Evolutionary conservation across 1,139 yeast genomes (phyloP), one percentile per base, ranked within the genome.

Genomic region (Hansenula anomala): DNA sequence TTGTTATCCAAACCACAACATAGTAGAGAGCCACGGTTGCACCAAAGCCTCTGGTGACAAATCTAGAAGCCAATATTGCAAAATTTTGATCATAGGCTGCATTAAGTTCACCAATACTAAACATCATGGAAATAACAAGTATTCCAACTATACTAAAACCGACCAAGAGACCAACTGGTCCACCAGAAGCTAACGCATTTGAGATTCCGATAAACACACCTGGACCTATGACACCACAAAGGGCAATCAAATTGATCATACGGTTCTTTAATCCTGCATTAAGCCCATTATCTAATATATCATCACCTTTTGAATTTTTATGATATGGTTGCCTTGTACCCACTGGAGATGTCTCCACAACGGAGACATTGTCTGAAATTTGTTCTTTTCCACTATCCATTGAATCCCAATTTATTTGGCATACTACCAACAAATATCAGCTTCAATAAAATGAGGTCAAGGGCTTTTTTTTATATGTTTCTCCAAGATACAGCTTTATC

Each of bases 191-290:
- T 36, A 81, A 60, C 20, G 79, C 72, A 34, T 69, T 61, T 35
- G 89, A 89, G 30, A 80, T 67, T 41, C 89, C 88, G 43, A 83
- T 77, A 48, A 81, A 78, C 34, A 80, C 67, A 54, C 82, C 83
- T 3, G 82, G 77, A 52, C 90, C 90, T 37, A 83, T 79, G 37
- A 84, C 73, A 26, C 88, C 85, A 19, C 88, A 89, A 33, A 83
- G 69, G 28, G 88, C 84, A 43, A 83, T 80, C 75, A 79, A 69
- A 55, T 76, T 80, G 33, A 55, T 52, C 41, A 48, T 48, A 36
- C 57, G 37, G 36, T 52, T 47, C 38, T 53, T 47, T 17, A 60
- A 44, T 34, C 63, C 64, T 8, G 63, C 61, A 42, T 60, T 58
- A 25, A 60, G 43, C 17, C 65, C 65, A 24, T 42, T 40, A 3